A percentile compares a stretch with the other conserved stretches of the same genome.
phyloP scores from a whole-genome alignment of 2,329 filamentous ascomycete species.

The Tolypocladium pustulatum region DNA sequence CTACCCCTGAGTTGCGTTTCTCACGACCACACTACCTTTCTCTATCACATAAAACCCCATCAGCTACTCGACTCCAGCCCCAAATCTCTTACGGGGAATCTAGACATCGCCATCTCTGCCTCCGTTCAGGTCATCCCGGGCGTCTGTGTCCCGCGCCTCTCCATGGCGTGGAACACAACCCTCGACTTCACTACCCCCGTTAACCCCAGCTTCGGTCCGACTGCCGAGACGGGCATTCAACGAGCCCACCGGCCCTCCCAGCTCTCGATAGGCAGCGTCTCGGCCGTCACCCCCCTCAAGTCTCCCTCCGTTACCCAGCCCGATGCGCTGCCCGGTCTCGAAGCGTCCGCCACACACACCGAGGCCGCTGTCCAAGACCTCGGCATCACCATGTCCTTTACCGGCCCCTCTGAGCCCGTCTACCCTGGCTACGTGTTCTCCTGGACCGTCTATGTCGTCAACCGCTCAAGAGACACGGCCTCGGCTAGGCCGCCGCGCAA shows the following conservation, averaged over 20 bases:
- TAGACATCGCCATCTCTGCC: constrained; percentile 52
- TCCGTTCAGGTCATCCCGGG: constrained; percentile 44
- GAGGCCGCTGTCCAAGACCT: constrained; percentile 46
- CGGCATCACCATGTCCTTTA: constrained; percentile 67
- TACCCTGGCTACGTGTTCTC: constrained; percentile 56
- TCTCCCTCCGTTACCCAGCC: constrained; percentile 48
- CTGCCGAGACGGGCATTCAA: constrained; percentile 45
- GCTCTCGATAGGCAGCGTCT: constrained; percentile 47
- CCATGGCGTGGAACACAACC: constrained; percentile 57
- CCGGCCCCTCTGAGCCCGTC: constrained; percentile 45
- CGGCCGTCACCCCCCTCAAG: constrained; percentile 42
- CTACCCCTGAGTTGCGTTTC: constrained; percentile 53
- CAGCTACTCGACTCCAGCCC: constrained; percentile 32
- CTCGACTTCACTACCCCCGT: constrained; percentile 60
- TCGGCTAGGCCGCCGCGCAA: constrained; percentile 43
- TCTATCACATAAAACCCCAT: constrained; percentile 55
- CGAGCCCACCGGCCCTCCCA: constrained; percentile 53
- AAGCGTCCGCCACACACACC: constrained; percentile 36
- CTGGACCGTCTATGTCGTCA: constrained; percentile 68
- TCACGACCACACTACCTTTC: constrained; percentile 64
- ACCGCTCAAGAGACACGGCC: constrained; percentile 43
- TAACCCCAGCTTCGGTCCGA: constrained; percentile 50
- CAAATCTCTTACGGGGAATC: constrained; percentile 38
- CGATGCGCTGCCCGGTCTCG: constrained; percentile 48
- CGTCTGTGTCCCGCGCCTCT: constrained; percentile 48